Conservation (phyloP, 2,329 filamentous ascomycete species). For the Albophoma yamanashiensis region DNA sequence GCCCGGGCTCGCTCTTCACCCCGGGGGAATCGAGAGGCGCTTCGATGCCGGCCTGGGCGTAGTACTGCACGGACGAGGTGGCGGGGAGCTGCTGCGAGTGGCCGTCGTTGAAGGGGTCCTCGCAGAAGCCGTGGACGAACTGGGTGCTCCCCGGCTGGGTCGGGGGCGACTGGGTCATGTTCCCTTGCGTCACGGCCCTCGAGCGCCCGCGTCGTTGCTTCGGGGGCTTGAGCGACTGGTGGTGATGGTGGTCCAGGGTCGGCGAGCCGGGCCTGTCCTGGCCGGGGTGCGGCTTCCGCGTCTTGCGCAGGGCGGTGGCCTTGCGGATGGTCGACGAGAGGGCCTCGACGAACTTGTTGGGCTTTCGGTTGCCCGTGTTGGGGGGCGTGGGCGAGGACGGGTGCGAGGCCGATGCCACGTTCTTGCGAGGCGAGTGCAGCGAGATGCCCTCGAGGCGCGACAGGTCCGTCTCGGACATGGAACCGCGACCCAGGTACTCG, state of each 20-base stretch:
- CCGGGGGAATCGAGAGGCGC: conserved; percentile 28
- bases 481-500: conserved; percentile 19
- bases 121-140: conserved; percentile 25
- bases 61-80: conserved; percentile 16
- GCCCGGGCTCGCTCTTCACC: conserved; percentile 18
- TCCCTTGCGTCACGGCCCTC: conserved; percentile 8
- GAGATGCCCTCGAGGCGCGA: conserved; percentile 35
- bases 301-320: conserved; percentile 22
- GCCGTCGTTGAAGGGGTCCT: conserved; percentile 27
- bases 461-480: conserved; percentile 38
- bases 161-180: conserved; percentile 12
- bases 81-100: conserved; percentile 12
- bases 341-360: conserved; percentile 29
- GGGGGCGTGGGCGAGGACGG: conserved; percentile 22
- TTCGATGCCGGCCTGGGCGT: conserved; percentile 19
- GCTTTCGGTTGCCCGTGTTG: conserved; percentile 17
- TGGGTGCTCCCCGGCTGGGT: conserved; percentile 13
- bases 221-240: conserved; percentile 19
- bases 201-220: conserved; percentile 18
- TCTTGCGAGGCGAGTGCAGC: conserved; percentile 25
- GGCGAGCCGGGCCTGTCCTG: conserved; percentile 17
- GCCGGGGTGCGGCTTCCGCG: conserved; percentile 12
- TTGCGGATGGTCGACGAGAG: conserved; percentile 30
- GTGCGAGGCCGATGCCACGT: conserved; percentile 14
- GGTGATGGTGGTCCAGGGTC: conserved; percentile 11